These are phyloP conservation scores for Aspergillus sclerotiicarbonarius DNA, from an alignment of 495 filamentous ascomycete species.

Conservation along the genomic window DNA sequence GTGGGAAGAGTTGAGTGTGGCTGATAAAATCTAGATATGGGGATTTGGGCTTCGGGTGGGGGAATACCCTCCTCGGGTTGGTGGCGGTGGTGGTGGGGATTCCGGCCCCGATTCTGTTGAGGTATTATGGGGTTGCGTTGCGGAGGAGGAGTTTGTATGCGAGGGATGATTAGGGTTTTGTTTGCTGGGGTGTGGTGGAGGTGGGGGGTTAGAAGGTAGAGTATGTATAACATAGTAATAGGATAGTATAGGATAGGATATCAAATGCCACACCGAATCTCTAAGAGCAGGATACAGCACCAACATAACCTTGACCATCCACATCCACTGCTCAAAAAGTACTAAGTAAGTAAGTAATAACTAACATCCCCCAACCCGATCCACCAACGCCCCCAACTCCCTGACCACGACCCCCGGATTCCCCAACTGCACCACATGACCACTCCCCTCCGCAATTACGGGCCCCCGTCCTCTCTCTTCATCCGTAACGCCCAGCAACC, in stretches of 20 bases:
- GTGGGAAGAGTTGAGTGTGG: too few relatives aligned
- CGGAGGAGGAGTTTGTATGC: not conserved
- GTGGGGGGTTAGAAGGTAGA: too few relatives aligned
- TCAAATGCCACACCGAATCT: too few relatives aligned
- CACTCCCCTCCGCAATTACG: conserved; percentile 51
- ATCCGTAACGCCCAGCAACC: conserved; percentile 46
- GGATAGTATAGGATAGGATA: too few relatives aligned
- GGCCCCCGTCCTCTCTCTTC: conserved; percentile 40
- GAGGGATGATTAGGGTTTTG: not conserved
- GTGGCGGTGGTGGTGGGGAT: not conserved
- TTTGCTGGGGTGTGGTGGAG: too few relatives aligned
- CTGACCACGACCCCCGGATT: conserved; percentile 55
- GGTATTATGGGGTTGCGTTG: not conserved
- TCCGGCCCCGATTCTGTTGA: not conserved
- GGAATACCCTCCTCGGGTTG: not conserved
- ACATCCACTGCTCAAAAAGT: not conserved
- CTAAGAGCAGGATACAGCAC: too few relatives aligned
- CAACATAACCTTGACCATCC: too few relatives aligned
- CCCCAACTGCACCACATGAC: conserved; percentile 64
- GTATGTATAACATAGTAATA: too few relatives aligned
- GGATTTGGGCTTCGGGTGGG: not conserved
- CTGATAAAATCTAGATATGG: not conserved
- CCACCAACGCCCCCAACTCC: conserved; percentile 43
- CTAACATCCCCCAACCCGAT: conserved; percentile 8
- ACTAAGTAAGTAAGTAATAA: not conserved